Percentiles rank a stretch among this genome's conserved stretches.
These are phyloP conservation scores for Xanthoconium purpureum DNA, from an alignment of 768 basidiomycete genomes.

Conservation along the genomic window DNA sequence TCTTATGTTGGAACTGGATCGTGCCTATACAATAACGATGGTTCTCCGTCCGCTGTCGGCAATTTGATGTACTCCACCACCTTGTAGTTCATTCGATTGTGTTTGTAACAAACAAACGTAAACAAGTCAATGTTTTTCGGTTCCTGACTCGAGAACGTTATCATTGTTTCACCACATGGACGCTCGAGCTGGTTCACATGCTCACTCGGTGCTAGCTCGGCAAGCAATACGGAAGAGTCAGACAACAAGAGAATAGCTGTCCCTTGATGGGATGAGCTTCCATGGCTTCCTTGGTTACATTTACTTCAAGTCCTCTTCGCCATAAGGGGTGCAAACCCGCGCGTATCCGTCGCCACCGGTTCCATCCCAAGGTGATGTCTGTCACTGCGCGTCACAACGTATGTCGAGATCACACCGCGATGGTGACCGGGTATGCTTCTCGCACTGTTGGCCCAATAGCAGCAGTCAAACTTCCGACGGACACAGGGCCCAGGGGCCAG, in stretches of 20 bases:
- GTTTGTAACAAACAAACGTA: too few relatives aligned
- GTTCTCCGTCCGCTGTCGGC: conserved; percentile 25
- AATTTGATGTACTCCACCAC: conserved; percentile 15
- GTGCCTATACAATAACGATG: conserved; percentile 33
- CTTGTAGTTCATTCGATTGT: too few relatives aligned
- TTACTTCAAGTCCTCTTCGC: neutral
- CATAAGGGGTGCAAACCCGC: neutral
- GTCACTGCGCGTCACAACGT: neutral
- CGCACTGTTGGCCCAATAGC: neutral
- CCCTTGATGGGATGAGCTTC: neutral
- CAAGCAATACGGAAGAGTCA: neutral
- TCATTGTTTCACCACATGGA: neutral
- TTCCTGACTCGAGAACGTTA: too few relatives aligned
- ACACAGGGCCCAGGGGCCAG: too few relatives aligned
- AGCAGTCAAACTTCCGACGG: neutral
- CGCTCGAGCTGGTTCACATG: neutral
- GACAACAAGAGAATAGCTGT: neutral
- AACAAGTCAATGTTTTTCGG: too few relatives aligned
- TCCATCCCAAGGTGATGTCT: neutral
- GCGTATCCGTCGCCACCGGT: neutral
- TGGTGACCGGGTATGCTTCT: neutral
- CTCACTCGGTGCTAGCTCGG: neutral
- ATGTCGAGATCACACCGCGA: neutral
- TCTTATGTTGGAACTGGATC: conserved; percentile 29
- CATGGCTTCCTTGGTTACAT: neutral